Base-by-base conservation (phyloP, 2,329 filamentous ascomycete species). In the Cladosporium sp. region DNA sequence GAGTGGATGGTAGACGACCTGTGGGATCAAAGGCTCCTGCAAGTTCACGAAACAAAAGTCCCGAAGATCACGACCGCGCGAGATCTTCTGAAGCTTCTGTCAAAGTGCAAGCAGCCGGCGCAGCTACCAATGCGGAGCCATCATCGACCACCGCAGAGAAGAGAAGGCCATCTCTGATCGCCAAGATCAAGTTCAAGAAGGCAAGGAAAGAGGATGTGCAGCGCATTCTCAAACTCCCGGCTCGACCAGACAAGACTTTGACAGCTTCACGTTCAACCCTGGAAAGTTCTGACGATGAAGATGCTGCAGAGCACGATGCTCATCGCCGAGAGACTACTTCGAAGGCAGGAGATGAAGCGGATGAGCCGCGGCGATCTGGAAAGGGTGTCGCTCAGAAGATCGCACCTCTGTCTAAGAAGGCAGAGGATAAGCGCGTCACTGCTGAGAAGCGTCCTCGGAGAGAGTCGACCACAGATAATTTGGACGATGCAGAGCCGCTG, bases 331-430 rank as follows among this genome's bases (percentile, higher is more conserved):
- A n/a, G 57, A 68, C 64, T 12, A 67, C 67, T 38, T 67, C 64
- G 18, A 68, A 68, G 41, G 65, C 66, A 21, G 38, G 65, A 59
- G 60, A 52, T 49, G 34, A 69, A 67, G n/a, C 11, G 10, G 61
- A 64, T 24, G 26, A 47, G 18, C 4, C 51, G 24, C 24, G 51
- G 21, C 61, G 51, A 10, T 32, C 61, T 14, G 68, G 67, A 0
- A 74, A 74, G 61, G 74, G 74, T 12, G 73, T 75, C n/a, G 73
- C 74, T 12, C 73, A 75, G 61, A 75, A 73, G 52, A 64, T 75
- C 38, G 70, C 69, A 11, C 71, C 65, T 34, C 49, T 58, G 36
- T 38, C 51, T 28, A 67, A 64, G 26, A 60, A 34, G 36, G 24
- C 55, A 26, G 60, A 59, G 44, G 60, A 66, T 3, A 63, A 32